Conservation (phyloP, 2,329 filamentous ascomycete species). For the Stenocarpella maydis region DNA sequence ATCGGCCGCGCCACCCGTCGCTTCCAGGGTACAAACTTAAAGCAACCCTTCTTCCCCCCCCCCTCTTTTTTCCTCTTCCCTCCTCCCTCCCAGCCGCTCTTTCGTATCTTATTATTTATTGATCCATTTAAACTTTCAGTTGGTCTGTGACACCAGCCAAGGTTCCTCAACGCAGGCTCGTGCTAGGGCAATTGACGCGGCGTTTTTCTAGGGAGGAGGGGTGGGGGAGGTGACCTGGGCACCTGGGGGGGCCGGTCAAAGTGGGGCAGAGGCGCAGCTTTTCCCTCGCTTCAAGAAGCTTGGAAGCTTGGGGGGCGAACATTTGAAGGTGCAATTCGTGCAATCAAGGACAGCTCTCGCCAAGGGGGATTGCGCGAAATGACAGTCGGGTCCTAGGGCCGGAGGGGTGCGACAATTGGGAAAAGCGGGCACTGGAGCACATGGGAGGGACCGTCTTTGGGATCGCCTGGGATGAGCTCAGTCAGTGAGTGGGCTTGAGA, state of each 20-base stretch:
- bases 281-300: constrained; percentile 14
- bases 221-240: background rate
- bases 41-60: too few relatives aligned
- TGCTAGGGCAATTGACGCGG: constrained; percentile 14
- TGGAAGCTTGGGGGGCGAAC: constrained; percentile 19
- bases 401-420: constrained; percentile 20
- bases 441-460: constrained; percentile 13
- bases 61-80: too few relatives aligned
- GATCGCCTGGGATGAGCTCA: constrained; percentile 17
- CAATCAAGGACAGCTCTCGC: background rate
- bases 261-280: constrained; percentile 23
- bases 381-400: constrained; percentile 19
- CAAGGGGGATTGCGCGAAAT: constrained; percentile 16
- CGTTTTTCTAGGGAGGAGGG: constrained; percentile 9
- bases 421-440: constrained; percentile 21
- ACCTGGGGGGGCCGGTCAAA: background rate
- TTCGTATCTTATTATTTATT: background rate
- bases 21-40: too few relatives aligned
- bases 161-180: background rate
- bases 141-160: constrained; percentile 6
- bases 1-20: too few relatives aligned
- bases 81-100: too few relatives aligned
- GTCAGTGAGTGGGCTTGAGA: constrained; percentile 1
- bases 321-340: constrained; percentile 11
- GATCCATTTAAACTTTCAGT: background rate